Evolutionary conservation across 169 alveolate species (phyloP), one percentile per base, ranked within the genome.

Genomic region (Eimeria sp.): DNA sequence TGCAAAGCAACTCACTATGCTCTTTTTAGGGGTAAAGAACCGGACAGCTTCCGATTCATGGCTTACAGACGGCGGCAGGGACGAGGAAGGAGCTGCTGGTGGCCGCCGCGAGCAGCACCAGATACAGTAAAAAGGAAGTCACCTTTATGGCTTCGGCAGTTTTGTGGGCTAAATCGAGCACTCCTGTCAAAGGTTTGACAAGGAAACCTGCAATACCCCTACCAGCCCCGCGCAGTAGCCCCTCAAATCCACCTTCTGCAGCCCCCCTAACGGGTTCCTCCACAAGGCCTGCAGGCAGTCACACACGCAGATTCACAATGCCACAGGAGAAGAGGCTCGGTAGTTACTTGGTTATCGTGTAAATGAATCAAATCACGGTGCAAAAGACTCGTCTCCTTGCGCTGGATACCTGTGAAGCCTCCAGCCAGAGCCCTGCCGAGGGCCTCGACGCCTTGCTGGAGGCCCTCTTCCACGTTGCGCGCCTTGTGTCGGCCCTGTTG

Each of bases 111-210:
- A 4, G 16, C 40, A 6, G n/a, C 16, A 20, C 9, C 30, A 4
- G n/a, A 0, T 6, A 0, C 20, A 37, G 43, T 20, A 33, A 83
- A 83, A 33, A n/a, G 66, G 20, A 30, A 58, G 46, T 46, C 30
- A 95, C 97, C 97, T 97, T 96, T n/a, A 97, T 97, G 52, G 97
- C 98, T 71, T 97, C 97, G 4, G 97, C 97, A 25, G 98, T 95
- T 43, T 96, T 96, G 40, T 97, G 98, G 4, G 98, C 97, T 33
- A 97, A 95, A 64, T 97, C 98, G 18, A 97, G 96, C 80, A 96
- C 98, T 0, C 98, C 98, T 18, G 98, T 97, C 68, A 97, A 66
- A 14, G 98, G 98, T 40, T 97, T 97, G 33, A 97, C 97, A 80
- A 97, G 97, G 27, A 96, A 96, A 2, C 97, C 98, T 33, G 97